phyloP scores from a whole-genome alignment of 1,284 basidiomycete genomes.

The Testicularia cyperi region DNA sequence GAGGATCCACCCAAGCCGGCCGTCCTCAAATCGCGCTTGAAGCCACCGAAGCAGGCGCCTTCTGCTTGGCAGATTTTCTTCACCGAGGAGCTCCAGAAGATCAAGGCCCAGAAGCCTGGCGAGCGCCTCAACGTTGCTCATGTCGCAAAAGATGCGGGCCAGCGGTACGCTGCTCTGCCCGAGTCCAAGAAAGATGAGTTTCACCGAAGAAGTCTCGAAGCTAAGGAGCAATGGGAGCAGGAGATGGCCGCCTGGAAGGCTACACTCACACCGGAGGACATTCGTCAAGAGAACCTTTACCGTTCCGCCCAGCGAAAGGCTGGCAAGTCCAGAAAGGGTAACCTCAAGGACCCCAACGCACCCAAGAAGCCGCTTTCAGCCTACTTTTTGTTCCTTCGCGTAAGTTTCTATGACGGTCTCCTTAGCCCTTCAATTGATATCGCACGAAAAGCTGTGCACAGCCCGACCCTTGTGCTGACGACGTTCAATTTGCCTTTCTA shows the following conservation, averaged over 20 bases:
- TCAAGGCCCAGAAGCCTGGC: constrained; percentile 65
- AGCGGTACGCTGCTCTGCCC: constrained; percentile 79
- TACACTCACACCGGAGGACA: constrained; percentile 87
- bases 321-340: constrained; percentile 87
- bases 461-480: too few relatives aligned
- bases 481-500: too few relatives aligned
- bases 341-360: constrained; percentile 94
- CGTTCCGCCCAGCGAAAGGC: constrained; percentile 88
- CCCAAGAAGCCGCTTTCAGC: constrained; percentile 93
- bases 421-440: not conserved
- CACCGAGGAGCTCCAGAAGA: constrained; percentile 86
- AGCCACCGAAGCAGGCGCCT: constrained; percentile 86
- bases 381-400: constrained; percentile 91
- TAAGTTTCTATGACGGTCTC: constrained; percentile 64
- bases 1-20: constrained; percentile 57
- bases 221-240: constrained; percentile 77
- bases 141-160: constrained; percentile 89
- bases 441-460: too few relatives aligned
- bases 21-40: constrained; percentile 65
- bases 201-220: constrained; percentile 68
- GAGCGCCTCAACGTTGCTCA: constrained; percentile 89
- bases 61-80: constrained; percentile 97
- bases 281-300: constrained; percentile 88
- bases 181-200: constrained; percentile 71
- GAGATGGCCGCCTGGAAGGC: constrained; percentile 83